These are phyloP conservation scores for Solanum habrochaites DNA, from an alignment of 257 asterid genomes.

Conservation along the genomic window DNA sequence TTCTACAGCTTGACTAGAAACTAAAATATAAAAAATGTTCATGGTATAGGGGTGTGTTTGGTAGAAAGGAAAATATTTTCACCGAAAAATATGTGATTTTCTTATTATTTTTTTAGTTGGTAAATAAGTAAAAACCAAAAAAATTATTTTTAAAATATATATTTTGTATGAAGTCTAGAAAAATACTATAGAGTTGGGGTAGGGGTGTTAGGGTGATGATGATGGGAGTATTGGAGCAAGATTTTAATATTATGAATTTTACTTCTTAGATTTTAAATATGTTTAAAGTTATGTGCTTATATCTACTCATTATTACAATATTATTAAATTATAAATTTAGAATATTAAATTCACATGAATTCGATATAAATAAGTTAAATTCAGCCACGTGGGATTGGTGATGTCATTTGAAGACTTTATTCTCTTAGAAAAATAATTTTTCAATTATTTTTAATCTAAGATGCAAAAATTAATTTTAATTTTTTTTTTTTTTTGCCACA, in stretches of 20 bases:
- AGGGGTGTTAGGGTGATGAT: neutral
- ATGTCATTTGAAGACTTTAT: neutral
- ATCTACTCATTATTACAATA: neutral
- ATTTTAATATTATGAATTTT: neutral
- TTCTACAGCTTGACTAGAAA: neutral
- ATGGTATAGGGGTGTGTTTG: neutral
- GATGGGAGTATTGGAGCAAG: too few species aligned
- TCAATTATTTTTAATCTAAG: neutral
- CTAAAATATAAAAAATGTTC: neutral
- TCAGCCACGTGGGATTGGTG: neutral
- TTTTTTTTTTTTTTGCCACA: constrained; percentile 4
- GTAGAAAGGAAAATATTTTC: neutral
- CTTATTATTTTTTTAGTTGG: neutral
- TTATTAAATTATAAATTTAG: neutral
- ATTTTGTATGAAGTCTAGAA: neutral
- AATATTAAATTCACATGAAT: neutral
- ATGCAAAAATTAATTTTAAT: neutral
- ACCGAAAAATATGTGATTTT: neutral
- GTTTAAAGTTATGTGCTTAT: neutral
- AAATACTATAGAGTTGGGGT: neutral
- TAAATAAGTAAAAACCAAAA: neutral
- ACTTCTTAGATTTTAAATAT: neutral
- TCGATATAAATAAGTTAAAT: neutral
- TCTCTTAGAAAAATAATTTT: neutral
- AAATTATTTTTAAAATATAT: neutral